phyloP scores from a whole-genome alignment of 352 stramenopile genomes.

The Phytophthora uliginosa region DNA sequence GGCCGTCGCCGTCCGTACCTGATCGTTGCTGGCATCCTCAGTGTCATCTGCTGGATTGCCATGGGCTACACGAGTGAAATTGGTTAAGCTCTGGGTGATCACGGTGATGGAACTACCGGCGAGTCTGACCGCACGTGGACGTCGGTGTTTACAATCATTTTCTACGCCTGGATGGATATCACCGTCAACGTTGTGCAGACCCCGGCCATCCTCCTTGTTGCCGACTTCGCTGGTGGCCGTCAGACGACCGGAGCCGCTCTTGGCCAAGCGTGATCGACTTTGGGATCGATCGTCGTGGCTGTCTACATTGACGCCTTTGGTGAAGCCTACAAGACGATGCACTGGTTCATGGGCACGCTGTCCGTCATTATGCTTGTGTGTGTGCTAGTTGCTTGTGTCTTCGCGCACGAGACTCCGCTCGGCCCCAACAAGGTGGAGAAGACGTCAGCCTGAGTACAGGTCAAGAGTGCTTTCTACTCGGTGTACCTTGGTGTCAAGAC shows the following conservation, averaged over 20 bases:
- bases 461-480: conserved; percentile 44
- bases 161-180: conserved; percentile 45
- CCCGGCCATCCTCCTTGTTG: conserved; percentile 31
- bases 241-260: conserved; percentile 58
- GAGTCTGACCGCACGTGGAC: conserved; percentile 33
- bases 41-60: conserved; percentile 55
- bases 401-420: conserved; percentile 47
- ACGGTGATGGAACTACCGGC: conserved; percentile 9
- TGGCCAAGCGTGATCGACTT: conserved; percentile 48
- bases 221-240: conserved; percentile 60
- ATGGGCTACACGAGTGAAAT: conserved; percentile 62
- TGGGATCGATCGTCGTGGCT: conserved; percentile 32
- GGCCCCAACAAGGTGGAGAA: conserved; percentile 31
- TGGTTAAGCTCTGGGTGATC: conserved; percentile 32
- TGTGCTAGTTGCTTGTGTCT: conserved; percentile 35
- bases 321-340: conserved; percentile 47
- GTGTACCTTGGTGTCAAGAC: conserved; percentile 49
- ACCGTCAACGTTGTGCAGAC: conserved; percentile 42
- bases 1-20: conserved; percentile 54
- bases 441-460: conserved; percentile 14
- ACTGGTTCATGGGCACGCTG: conserved; percentile 48
- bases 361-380: conserved; percentile 52
- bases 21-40: conserved; percentile 44
- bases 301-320: conserved; percentile 60
- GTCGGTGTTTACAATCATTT: conserved; percentile 37